These are phyloP conservation scores for Babesia ovata DNA, from an alignment of 169 alveolate genomes.

Conservation along the genomic window DNA sequence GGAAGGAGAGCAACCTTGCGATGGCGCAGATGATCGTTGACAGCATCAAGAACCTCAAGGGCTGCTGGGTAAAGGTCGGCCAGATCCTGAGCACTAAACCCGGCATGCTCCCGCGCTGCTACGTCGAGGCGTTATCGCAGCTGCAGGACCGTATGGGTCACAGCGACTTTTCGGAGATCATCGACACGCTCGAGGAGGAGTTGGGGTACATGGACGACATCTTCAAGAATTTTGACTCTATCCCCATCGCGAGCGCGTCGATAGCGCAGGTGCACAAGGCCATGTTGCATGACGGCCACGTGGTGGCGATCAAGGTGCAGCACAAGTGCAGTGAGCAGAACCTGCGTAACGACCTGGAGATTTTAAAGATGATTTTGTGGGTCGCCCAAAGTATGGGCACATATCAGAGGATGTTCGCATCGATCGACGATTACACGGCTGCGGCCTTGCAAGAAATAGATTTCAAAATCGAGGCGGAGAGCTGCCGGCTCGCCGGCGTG, in stretches of 20 bases:
- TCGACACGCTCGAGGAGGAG: conserved; percentile 78
- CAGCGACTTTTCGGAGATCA: conserved; percentile 73
- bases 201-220: conserved; percentile 74
- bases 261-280: conserved; percentile 87
- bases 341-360: conserved; percentile 77
- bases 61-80: conserved; percentile 93
- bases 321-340: conserved; percentile 80
- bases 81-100: conserved; percentile 89
- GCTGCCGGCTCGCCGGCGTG: conserved; percentile 79
- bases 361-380: conserved; percentile 75
- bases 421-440: conserved; percentile 87
- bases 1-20: conserved; percentile 87
- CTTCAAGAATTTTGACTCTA: conserved; percentile 72
- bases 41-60: conserved; percentile 84
- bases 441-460: conserved; percentile 85
- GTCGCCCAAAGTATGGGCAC: conserved; percentile 76
- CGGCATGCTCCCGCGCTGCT: conserved; percentile 86
- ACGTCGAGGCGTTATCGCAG: conserved; percentile 81
- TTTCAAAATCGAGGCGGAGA: conserved; percentile 79
- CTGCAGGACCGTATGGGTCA: conserved; percentile 90
- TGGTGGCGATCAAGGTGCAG: conserved; percentile 81
- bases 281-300: conserved; percentile 69
- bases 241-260: conserved; percentile 83
- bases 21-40: conserved; percentile 85
- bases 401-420: conserved; percentile 76